Evolutionary conservation across 495 filamentous ascomycete species (phyloP).

Genomic region (Trichoderma erinaceum): DNA sequence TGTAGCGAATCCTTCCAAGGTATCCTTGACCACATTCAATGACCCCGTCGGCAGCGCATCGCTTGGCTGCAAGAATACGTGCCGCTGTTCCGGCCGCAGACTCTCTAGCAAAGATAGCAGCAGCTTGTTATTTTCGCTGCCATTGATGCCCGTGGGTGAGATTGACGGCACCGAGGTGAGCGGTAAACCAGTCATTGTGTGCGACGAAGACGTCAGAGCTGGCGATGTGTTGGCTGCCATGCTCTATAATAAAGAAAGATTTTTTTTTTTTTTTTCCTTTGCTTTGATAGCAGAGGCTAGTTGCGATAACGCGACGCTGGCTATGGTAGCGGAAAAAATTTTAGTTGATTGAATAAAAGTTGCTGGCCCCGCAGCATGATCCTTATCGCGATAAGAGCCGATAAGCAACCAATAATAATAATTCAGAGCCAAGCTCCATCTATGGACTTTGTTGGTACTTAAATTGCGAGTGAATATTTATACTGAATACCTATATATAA

Average conservation of each 20-base stretch:
- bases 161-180: constrained; percentile 23
- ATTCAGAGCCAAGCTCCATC: neutral
- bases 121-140: constrained; percentile 33
- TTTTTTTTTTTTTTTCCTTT: neutral
- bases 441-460: neutral
- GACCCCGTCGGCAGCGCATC: constrained; percentile 56
- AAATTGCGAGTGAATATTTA: too few species aligned
- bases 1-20: constrained; percentile 67
- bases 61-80: constrained; percentile 66
- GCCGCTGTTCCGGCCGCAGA: constrained; percentile 41
- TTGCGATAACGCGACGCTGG: constrained; percentile 2
- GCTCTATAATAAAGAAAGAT: neutral
- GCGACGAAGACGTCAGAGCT: constrained; percentile 50
- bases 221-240: constrained; percentile 41
- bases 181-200: constrained; percentile 44
- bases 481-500: too few species aligned
- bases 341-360: neutral
- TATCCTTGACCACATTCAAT: constrained; percentile 64
- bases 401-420: neutral
- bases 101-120: constrained; percentile 38
- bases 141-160: constrained; percentile 25
- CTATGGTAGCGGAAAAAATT: constrained; percentile 9
- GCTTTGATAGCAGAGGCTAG: neutral
- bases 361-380: neutral
- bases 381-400: neutral